Evolutionary conservation across 352 stramenopile species (phyloP).

Genomic region (Globisporangium acanthophoron): DNA sequence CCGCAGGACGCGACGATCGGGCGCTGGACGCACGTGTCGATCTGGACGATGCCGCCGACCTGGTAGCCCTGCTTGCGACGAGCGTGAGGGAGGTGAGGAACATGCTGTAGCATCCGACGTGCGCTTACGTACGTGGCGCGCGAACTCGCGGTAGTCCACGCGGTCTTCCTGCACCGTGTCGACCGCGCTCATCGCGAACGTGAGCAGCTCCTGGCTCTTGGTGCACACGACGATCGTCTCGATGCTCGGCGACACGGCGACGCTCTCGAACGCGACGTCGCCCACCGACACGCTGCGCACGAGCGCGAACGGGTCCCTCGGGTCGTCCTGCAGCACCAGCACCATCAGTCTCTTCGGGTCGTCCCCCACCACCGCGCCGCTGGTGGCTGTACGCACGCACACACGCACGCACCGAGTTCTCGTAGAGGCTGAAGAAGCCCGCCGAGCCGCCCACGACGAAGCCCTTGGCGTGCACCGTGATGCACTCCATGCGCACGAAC

Average conservation of each 20-base stretch:
- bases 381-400: background rate
- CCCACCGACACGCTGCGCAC: conserved; percentile 62
- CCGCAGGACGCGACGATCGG: conserved; percentile 79
- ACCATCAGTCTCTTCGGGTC: background rate
- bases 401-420: conserved; percentile 43
- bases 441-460: conserved; percentile 72
- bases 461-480: conserved; percentile 56
- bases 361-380: background rate
- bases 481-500: conserved; percentile 65
- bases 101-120: background rate
- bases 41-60: conserved; percentile 53
- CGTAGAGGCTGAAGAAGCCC: conserved; percentile 73
- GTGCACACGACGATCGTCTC: conserved; percentile 60
- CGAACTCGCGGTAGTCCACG: conserved; percentile 59
- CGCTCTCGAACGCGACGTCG: conserved; percentile 70
- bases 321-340: conserved; percentile 41
- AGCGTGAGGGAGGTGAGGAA: too few species aligned
- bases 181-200: conserved; percentile 63
- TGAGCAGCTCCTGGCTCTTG: conserved; percentile 61
- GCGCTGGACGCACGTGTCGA: conserved; percentile 81
- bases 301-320: conserved; percentile 74
- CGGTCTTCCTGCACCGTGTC: conserved; percentile 73
- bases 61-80: conserved; percentile 39
- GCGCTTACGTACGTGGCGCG: conserved; percentile 35
- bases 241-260: conserved; percentile 59